Base-by-base conservation (phyloP, 2,329 filamentous ascomycete genomes). In the Endoconidiophora laricicola region DNA sequence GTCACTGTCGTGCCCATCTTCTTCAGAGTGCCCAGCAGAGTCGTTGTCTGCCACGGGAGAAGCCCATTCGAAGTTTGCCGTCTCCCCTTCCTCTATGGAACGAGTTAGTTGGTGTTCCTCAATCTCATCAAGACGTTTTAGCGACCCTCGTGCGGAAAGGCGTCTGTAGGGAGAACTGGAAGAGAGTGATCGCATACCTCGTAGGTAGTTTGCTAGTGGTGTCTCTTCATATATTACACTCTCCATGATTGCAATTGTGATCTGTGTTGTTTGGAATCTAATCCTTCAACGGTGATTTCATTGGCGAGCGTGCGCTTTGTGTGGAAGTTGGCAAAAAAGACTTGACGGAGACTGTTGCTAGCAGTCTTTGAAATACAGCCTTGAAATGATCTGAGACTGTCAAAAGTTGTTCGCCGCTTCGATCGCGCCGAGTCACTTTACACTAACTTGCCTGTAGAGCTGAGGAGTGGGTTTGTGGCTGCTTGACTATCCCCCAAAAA, bases 141-240 rank as follows among this genome's bases (percentile, higher is more conserved):
- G 4, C 16, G n/a, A 43, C 41, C 12, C n/a, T 29, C 12, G 22
- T 44, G 20, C 6, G 9, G 43, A 14, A n/a, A 16, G 6, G n/a
- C 10, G 43, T 45, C 36, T 45, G 20, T 16, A 18, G 26, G 26
- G 23, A 48, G 36, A 39, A n/a, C 14, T 24, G 20, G 23, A 24
- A 20, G 24, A 48, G 23, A 40, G n/a, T n/a, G 24, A n/a, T 38
- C 22, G 6, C 71, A 60, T 66, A 91, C 88, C 87, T 78, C 88
- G 81, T 58, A 95, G 78, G 68, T 91, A 91, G 60, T 84, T 79
- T 62, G 86, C 87, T 66, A 95, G 73, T 59, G 88, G 88, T 63
- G 85, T 84, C 68, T 87, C 80, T 68, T 91, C 78, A 67, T 83
- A 84, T 58, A 94, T 78, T 59, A 94, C 73, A 60, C 83, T 79